These are phyloP conservation scores for Pestalotiopsis sp. DNA, from an alignment of 2,329 filamentous ascomycete genomes.

Conservation along the genomic window DNA sequence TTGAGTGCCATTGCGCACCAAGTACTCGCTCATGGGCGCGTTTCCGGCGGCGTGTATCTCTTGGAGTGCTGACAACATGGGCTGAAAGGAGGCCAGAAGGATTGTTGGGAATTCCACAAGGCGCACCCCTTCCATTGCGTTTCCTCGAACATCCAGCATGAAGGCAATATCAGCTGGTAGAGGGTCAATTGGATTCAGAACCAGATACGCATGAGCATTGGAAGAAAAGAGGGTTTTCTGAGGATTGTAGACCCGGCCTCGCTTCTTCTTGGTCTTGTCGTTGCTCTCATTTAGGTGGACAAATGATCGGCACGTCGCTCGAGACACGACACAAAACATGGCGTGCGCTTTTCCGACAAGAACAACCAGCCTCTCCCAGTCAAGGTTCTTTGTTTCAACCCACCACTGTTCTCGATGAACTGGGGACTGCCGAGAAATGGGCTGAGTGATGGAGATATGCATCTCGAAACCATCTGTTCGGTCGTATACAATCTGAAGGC, in stretches of 20 bases:
- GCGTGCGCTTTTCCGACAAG: background rate
- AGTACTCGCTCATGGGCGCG: conserved; percentile 52
- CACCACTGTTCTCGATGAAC: conserved; percentile 8
- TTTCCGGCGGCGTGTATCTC: conserved; percentile 44
- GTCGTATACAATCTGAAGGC: background rate
- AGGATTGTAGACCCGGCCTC: background rate
- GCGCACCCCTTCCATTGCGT: conserved; percentile 15
- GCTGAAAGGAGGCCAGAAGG: conserved; percentile 59
- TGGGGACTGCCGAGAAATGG: background rate
- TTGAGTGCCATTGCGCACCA: conserved; percentile 34
- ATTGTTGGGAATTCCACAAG: conserved; percentile 67
- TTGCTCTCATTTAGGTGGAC: background rate
- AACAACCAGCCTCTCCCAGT: conserved; percentile 1
- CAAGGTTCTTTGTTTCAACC: background rate
- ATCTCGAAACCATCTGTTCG: conserved; percentile 1
- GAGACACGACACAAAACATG: conserved; percentile 7
- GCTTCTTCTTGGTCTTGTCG: conserved; percentile 5
- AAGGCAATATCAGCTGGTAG: conserved; percentile 15
- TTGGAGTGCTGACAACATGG: conserved; percentile 59
- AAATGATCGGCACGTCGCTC: conserved; percentile 1
- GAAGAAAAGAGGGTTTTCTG: background rate
- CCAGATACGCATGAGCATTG: background rate
- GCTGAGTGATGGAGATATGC: background rate
- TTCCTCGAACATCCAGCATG: background rate
- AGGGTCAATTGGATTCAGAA: conserved; percentile 28